Conservation (phyloP, 2,329 filamentous ascomycete species). For the Penicillium brasilianum region DNA sequence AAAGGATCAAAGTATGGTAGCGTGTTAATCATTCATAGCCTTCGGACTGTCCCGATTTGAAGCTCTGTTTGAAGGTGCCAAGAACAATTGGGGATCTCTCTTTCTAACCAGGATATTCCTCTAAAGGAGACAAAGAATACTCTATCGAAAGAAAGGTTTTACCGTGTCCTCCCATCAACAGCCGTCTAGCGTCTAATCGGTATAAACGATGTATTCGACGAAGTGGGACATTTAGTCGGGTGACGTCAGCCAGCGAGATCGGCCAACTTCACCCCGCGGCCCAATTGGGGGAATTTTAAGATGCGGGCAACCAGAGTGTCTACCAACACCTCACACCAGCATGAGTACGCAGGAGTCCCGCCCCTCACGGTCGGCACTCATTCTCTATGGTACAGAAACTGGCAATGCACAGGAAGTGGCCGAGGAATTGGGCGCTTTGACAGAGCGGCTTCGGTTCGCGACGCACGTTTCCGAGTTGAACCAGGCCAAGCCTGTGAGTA, state of each 20-base stretch:
- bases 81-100: not conserved
- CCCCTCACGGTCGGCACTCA: constrained; percentile 60
- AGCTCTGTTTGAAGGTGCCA: not conserved
- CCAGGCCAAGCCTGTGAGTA: constrained; percentile 71
- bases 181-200: not conserved
- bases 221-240: constrained; percentile 8
- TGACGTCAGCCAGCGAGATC: constrained; percentile 40
- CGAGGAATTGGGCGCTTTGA: constrained; percentile 75
- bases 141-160: not conserved
- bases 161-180: not conserved
- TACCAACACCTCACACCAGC: constrained; percentile 18
- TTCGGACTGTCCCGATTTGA: not conserved
- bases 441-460: constrained; percentile 78
- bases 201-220: not conserved
- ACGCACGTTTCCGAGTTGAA: constrained; percentile 79
- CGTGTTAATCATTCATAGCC: not conserved
- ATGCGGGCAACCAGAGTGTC: constrained; percentile 15
- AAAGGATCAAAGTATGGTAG: not conserved
- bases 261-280: constrained; percentile 20
- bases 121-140: not conserved
- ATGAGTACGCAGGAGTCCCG: constrained; percentile 32
- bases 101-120: not conserved
- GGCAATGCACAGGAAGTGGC: constrained; percentile 93
- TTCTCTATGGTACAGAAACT: constrained; percentile 94
- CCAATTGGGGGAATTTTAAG: constrained; percentile 21